Conservation (phyloP, 2,329 filamentous ascomycete species). For the Cladosporium phlei region DNA sequence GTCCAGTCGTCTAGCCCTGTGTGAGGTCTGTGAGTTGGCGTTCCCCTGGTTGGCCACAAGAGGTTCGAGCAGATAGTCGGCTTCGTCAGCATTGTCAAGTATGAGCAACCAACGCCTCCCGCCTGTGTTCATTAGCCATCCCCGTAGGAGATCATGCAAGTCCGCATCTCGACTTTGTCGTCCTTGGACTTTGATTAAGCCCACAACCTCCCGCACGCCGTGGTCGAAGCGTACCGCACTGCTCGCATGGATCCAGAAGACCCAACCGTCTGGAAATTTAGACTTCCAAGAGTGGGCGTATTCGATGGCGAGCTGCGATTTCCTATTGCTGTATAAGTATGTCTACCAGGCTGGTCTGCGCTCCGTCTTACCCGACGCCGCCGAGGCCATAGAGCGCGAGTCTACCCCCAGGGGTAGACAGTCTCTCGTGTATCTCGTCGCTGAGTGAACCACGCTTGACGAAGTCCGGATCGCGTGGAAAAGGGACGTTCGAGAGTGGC, state of each 20-base stretch:
- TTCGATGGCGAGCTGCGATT: constrained; percentile 27
- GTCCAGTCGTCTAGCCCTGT: constrained; percentile 1
- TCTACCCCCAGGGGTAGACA: constrained; percentile 12
- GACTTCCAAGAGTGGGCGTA: constrained; percentile 15
- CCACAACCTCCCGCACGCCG: constrained; percentile 5
- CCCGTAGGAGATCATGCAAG: constrained; percentile 12
- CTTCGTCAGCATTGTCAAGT: constrained; percentile 25
- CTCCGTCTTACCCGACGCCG: constrained; percentile 22
- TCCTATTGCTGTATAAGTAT: constrained; percentile 15
- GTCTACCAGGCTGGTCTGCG: background rate
- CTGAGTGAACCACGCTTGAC: constrained; percentile 18
- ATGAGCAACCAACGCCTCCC: constrained; percentile 20
- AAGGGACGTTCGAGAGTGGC: constrained; percentile 17
- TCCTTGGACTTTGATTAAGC: constrained; percentile 14
- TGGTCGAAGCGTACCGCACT: constrained; percentile 21
- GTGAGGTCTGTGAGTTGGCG: background rate
- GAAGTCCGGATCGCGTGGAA: constrained; percentile 20
- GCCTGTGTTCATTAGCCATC: constrained; percentile 19
- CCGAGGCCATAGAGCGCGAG: constrained; percentile 22
- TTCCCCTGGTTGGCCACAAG: background rate
- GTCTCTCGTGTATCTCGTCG: constrained; percentile 8
- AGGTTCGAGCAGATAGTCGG: constrained; percentile 2
- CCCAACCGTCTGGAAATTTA: constrained; percentile 17
- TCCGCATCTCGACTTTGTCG: background rate
- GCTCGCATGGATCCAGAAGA: constrained; percentile 26